Conservation (phyloP, 257 asterid species). For the Solanum sejunctum region DNA sequence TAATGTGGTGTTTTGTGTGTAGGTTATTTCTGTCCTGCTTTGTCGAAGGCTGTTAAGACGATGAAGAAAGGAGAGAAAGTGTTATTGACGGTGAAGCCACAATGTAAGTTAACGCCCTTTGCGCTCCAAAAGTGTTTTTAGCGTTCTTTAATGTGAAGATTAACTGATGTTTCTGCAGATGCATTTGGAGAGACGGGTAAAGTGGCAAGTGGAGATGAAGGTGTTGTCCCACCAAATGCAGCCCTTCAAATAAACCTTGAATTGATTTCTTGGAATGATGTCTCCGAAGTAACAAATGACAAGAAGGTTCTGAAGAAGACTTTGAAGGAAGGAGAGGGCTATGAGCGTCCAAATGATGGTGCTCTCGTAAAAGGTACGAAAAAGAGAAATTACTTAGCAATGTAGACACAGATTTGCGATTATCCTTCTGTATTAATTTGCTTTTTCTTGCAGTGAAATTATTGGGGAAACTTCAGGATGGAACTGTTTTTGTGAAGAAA, state of each 20-base stretch:
- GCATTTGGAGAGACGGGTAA: conserved; percentile 47
- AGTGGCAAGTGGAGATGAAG: conserved; percentile 3
- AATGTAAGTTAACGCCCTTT: conserved; percentile 12
- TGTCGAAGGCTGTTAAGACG: conserved; percentile 35
- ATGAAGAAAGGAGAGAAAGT: conserved; percentile 52
- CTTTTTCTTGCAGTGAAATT: conserved; percentile 25
- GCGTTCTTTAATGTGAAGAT: neutral
- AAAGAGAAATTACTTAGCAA: neutral
- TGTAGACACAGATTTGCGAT: neutral
- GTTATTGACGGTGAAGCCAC: conserved; percentile 23
- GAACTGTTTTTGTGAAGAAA: conserved; percentile 32
- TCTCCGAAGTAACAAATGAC: conserved; percentile 33
- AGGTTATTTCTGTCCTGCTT: conserved; percentile 50
- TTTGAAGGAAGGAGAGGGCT: conserved; percentile 49
- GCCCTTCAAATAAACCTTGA: conserved; percentile 28
- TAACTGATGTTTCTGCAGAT: conserved; percentile 17
- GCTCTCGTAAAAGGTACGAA: conserved; percentile 26
- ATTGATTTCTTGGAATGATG: conserved; percentile 38
- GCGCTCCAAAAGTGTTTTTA: neutral
- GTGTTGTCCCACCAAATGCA: conserved; percentile 32
- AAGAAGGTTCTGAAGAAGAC: conserved; percentile 35
- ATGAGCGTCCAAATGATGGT: conserved; percentile 33
- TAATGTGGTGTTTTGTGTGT: neutral
- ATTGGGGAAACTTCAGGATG: conserved; percentile 36
- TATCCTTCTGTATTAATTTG: neutral